Evolutionary conservation across 257 asterid genomes (phyloP).

Genomic region (Fraxinus americana): DNA sequence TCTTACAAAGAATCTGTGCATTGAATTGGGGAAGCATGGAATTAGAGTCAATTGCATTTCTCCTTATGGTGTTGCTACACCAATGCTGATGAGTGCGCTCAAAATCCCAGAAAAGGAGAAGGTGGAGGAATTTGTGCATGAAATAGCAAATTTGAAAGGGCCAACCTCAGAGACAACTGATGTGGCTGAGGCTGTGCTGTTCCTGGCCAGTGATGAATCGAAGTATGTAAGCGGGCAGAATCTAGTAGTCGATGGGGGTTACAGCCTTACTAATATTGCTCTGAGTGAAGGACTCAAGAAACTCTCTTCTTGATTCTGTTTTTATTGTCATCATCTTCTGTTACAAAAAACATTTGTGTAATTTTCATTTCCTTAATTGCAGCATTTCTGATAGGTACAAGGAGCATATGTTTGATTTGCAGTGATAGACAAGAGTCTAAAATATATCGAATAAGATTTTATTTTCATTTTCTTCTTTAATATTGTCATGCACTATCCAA

Average conservation of each 20-base stretch:
- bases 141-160: constrained; percentile 38
- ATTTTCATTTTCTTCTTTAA: background rate
- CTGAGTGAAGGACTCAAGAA: constrained; percentile 20
- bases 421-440: too few species aligned
- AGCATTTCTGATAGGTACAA: background rate
- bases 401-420: too few species aligned
- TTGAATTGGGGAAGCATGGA: constrained; percentile 37
- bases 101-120: background rate
- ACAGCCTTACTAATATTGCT: constrained; percentile 41
- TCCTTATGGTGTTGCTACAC: constrained; percentile 35
- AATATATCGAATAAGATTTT: too few species aligned
- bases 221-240: constrained; percentile 45
- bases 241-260: constrained; percentile 50
- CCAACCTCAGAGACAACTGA: constrained; percentile 24
- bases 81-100: constrained; percentile 13
- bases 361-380: background rate
- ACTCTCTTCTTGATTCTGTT: constrained; percentile 10
- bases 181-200: constrained; percentile 42
- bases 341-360: background rate
- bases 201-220: constrained; percentile 36
- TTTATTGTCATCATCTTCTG: background rate
- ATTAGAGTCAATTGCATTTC: constrained; percentile 34
- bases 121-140: constrained; percentile 27
- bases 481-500: background rate
- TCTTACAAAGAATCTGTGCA: constrained; percentile 27